phyloP scores from a whole-genome alignment of 1,284 basidiomycete species.

The Apiotrichum gamsii region DNA sequence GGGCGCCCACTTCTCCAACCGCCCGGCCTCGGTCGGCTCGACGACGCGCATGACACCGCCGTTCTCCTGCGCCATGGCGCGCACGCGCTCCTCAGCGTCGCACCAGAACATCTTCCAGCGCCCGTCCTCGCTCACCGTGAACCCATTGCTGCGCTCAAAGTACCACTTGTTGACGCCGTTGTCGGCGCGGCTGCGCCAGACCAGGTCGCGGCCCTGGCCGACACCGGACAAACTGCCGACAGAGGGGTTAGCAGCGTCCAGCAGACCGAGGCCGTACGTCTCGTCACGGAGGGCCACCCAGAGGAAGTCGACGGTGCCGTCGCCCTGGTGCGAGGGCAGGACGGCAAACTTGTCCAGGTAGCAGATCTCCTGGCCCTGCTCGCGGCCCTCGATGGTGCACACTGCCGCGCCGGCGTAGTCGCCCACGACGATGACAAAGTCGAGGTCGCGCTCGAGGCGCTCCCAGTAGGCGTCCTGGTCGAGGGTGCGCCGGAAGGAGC shows the following conservation, averaged over 20 bases:
- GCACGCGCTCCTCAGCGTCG: slow-evolving; percentile 66
- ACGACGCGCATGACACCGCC: slow-evolving; percentile 58
- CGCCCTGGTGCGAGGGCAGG: slow-evolving; percentile 86
- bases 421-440: slow-evolving; percentile 91
- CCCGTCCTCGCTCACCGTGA: slow-evolving; percentile 54
- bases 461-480: slow-evolving; percentile 69
- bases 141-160: slow-evolving; percentile 90
- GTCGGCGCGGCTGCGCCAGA: slow-evolving; percentile 86
- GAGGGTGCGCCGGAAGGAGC: slow-evolving; percentile 72
- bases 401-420: slow-evolving; percentile 95
- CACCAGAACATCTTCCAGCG: slow-evolving; percentile 97
- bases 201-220: slow-evolving; percentile 85
- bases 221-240: slow-evolving; percentile 84
- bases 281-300: slow-evolving; percentile 99
- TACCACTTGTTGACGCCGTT: slow-evolving; percentile 99
- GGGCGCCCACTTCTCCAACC: slow-evolving; percentile 67
- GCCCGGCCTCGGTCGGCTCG: slow-evolving; percentile 72
- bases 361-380: slow-evolving; percentile 54
- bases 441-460: slow-evolving; percentile 68
- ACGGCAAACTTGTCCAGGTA: slow-evolving; percentile 99
- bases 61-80: slow-evolving; percentile 33
- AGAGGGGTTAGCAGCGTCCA: slow-evolving; percentile 84
- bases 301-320: slow-evolving; percentile 97
- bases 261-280: slow-evolving; percentile 89
- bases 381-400: slow-evolving; percentile 70